phyloP scores from a whole-genome alignment of 2,329 filamentous ascomycete genomes.

The Acrocalymma vagum region DNA sequence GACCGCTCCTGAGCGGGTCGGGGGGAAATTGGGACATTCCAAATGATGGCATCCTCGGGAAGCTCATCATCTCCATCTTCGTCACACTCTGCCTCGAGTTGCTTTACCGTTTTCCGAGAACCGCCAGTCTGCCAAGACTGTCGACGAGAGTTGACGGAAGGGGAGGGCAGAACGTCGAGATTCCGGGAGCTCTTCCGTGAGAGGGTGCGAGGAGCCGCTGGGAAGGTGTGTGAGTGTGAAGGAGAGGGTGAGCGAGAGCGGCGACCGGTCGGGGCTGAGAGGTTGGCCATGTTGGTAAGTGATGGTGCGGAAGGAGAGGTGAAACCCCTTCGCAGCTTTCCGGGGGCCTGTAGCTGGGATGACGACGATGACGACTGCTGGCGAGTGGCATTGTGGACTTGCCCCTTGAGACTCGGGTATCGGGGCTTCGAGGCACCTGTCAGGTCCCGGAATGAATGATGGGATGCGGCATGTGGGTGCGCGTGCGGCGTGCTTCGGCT shows the following conservation, averaged over 20 bases:
- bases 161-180: conserved; percentile 39
- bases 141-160: conserved; percentile 49
- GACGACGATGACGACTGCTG: too few species aligned
- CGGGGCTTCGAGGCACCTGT: conserved; percentile 45
- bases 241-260: conserved; percentile 48
- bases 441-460: conserved; percentile 47
- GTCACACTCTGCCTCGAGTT: conserved; percentile 81
- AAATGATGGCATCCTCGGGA: conserved; percentile 79
- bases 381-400: conserved; percentile 44
- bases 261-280: conserved; percentile 40
- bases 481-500: conserved; percentile 18
- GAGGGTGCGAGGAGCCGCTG: conserved; percentile 38
- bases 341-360: conserved; percentile 49
- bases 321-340: conserved; percentile 52
- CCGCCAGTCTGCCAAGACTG: conserved; percentile 73
- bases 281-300: conserved; percentile 34
- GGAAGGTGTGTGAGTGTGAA: conserved; percentile 32
- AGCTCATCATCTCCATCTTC: conserved; percentile 75
- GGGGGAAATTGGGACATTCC: conserved; percentile 84
- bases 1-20: conserved; percentile 48
- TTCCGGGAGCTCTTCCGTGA: conserved; percentile 44
- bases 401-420: conserved; percentile 52
- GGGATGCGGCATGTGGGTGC: conserved; percentile 23
- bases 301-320: conserved; percentile 48
- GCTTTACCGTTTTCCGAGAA: conserved; percentile 69